Evolutionary conservation across 2,329 filamentous ascomycete species (phyloP).

Genomic region (Rutstroemia sp.): DNA sequence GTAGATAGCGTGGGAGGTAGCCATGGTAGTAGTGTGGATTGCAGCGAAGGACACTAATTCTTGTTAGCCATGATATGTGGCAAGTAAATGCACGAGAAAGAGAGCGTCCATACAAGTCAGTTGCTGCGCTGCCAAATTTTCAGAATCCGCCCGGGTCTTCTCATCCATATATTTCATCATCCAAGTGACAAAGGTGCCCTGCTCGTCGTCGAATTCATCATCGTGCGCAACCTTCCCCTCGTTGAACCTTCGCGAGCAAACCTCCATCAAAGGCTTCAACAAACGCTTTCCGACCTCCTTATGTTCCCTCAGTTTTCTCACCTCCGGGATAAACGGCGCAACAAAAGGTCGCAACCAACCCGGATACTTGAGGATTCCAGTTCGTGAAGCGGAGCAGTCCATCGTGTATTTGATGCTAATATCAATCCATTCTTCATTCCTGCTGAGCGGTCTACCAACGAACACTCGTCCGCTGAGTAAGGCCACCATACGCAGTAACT

Average conservation of each 20-base stretch:
- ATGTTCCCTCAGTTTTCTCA: neutral
- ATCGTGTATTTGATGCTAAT: neutral
- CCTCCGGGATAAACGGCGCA: neutral
- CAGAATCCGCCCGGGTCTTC: neutral
- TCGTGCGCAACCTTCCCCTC: neutral
- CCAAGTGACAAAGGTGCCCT: neutral
- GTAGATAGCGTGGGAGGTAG: constrained; percentile 42
- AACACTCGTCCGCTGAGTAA: constrained; percentile 4
- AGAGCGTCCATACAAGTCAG: neutral
- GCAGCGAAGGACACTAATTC: constrained; percentile 30
- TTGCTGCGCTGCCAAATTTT: neutral
- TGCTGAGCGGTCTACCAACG: neutral
- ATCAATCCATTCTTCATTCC: constrained; percentile 1
- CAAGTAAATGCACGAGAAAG: neutral
- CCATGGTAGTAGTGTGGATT: constrained; percentile 44
- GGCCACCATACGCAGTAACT: neutral
- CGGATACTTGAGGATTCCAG: neutral
- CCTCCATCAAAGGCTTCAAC: neutral
- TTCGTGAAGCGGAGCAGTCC: neutral
- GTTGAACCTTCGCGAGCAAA: neutral
- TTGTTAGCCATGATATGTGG: neutral
- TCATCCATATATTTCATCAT: constrained; percentile 2
- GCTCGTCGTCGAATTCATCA: neutral
- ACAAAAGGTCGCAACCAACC: neutral
- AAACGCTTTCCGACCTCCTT: neutral